These are phyloP conservation scores for Ochetophila trinervis DNA, from an alignment of 306 rosid genomes.

Conservation along the genomic window DNA sequence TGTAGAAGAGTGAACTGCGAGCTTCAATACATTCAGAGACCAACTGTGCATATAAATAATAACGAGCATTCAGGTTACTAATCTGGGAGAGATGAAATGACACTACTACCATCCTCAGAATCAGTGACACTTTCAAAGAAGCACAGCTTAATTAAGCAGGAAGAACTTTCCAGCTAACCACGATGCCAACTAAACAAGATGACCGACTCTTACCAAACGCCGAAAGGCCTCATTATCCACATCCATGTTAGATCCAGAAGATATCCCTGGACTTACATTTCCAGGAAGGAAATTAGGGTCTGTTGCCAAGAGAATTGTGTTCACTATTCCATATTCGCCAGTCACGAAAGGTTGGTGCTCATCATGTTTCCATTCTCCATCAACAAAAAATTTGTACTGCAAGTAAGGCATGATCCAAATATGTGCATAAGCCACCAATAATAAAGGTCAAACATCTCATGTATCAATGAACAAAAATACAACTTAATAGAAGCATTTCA, in stretches of 20 bases:
- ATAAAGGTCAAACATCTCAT: conserved; percentile 13
- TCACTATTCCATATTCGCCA: conserved; percentile 82
- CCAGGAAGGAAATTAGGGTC: conserved; percentile 59
- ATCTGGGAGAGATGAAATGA: conserved; percentile 1
- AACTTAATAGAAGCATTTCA: neutral
- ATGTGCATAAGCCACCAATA: conserved; percentile 21
- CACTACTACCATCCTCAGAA: conserved; percentile 5
- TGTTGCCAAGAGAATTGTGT: conserved; percentile 67
- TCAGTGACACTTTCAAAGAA: conserved; percentile 18
- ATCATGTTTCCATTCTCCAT: conserved; percentile 95
- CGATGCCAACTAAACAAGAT: conserved; percentile 17
- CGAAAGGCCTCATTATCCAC: conserved; percentile 79
- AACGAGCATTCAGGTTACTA: conserved; percentile 8
- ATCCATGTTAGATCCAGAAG: conserved; percentile 85
- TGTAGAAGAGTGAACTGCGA: neutral
- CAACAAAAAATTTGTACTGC: conserved; percentile 98
- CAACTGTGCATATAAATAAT: neutral
- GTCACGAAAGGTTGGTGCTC: conserved; percentile 65
- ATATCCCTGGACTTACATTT: conserved; percentile 43
- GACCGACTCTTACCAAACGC: conserved; percentile 57
- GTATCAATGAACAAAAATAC: neutral
- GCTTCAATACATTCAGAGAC: conserved; percentile 3
- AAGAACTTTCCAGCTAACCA: conserved; percentile 4
- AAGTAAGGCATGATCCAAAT: conserved; percentile 25
- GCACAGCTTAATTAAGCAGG: conserved; percentile 8